Base-by-base conservation (phyloP, 441 rosid genomes). In the Theobroma grandiflorum region DNA sequence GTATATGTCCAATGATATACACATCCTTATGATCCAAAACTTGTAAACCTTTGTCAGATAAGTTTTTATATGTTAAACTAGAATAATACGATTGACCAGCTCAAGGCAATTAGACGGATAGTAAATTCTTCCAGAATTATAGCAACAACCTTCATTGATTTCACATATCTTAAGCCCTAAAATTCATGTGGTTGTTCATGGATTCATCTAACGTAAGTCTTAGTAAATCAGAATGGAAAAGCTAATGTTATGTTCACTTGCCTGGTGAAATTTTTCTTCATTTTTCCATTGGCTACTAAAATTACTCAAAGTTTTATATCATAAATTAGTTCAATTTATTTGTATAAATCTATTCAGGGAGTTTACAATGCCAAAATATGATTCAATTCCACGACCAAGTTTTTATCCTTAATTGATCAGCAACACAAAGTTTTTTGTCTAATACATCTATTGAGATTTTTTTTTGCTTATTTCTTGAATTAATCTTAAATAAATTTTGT, bases 1-100 rank as follows among this genome's bases (percentile, higher is more conserved):
- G 22, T 55, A 67, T 84, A 0, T 83, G 85, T 52, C n/a, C 0
- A 52, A 2, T 14, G 10, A 4, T 52, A 52, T 52, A 15, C n/a
- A 3, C 0, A 57, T 57, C 62, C 12, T 57, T 57, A 12, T n/a
- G 7, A 57, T 57, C 31, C 4, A 20, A 3, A 31, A 12, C 2
- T n/a, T 55, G 26, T 55, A 55, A 55, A 52, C 57, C 9, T 53
- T 6, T 26, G 31, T 26, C 31, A 53, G 1, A 53, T 53, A 18
- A 16, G 20, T 20, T 16, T 53, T 8, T n/a, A n/a, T 53, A 0
- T 26, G 31, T 53, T 53, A 53, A 53, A 53, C 59, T 22, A 53
- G 3, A 53, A 53, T 57, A 4, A 57, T n/a, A 2, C 12, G 20
- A 7, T 4, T 57, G 12, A 20, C 3, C 20, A 53, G 31, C 26